phyloP scores from a whole-genome alignment of 441 rosid genomes.

The Monsonia emarginata region DNA sequence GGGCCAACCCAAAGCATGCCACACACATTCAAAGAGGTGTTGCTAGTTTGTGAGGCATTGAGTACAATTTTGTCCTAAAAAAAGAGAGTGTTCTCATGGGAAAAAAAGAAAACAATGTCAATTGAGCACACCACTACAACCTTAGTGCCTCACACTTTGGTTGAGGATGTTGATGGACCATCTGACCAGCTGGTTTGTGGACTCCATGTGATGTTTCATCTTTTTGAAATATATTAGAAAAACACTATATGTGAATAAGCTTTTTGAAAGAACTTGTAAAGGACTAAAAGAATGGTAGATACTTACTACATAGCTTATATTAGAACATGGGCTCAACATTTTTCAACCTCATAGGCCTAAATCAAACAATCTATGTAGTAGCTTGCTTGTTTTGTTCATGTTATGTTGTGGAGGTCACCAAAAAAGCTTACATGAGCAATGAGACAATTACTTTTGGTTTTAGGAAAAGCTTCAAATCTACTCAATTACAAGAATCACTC shows the following conservation, averaged over 20 bases:
- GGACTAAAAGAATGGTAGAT: too few relatives aligned
- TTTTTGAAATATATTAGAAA: not conserved
- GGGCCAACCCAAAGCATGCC: not conserved
- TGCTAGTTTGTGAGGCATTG: constrained; percentile 1
- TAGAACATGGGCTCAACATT: too few relatives aligned
- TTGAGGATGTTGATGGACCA: constrained; percentile 21
- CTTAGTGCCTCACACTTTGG: constrained; percentile 14
- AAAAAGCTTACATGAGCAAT: not conserved
- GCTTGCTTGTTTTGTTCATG: too few relatives aligned
- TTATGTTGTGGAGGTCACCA: not conserved
- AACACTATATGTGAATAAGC: not conserved
- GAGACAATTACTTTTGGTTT: too few relatives aligned
- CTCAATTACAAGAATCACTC: constrained; percentile 16
- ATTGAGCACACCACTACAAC: constrained; percentile 7
- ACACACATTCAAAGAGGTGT: constrained; percentile 3
- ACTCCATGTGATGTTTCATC: constrained; percentile 24
- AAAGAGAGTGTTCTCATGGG: constrained; percentile 1
- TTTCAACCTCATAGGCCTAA: not conserved
- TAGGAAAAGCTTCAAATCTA: constrained; percentile 3
- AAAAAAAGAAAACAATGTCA: constrained; percentile 3
- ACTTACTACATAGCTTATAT: too few relatives aligned
- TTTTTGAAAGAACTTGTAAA: constrained; percentile 10
- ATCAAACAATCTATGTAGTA: not conserved
- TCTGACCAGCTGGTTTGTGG: constrained; percentile 18
- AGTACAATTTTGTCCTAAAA: constrained; percentile 6